A percentile compares a stretch with the other conserved stretches of the same genome.
These are phyloP conservation scores for Candida wancherniae DNA, from an alignment of 805 yeast genomes.

Conservation along the genomic window DNA sequence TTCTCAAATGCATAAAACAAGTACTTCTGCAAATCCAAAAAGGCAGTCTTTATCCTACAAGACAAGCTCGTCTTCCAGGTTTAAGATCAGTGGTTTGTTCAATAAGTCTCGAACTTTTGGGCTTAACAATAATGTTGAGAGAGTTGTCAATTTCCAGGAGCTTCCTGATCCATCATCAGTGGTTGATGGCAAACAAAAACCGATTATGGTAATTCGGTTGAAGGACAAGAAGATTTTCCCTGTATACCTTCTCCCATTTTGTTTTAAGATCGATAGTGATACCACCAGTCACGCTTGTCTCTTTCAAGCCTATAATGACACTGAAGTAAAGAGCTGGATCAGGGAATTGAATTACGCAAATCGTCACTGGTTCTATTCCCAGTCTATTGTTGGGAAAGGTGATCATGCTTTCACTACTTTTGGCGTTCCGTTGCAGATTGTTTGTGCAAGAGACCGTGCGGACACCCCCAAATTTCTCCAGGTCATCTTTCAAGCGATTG, in stretches of 20 bases:
- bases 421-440: constrained; percentile 77
- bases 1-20: not conserved
- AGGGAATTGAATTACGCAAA: constrained; percentile 42
- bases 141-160: constrained; percentile 46
- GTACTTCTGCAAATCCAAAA: constrained; percentile 22
- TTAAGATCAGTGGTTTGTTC: constrained; percentile 56
- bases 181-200: constrained; percentile 46
- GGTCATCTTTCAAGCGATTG: constrained; percentile 68
- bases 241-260: constrained; percentile 44
- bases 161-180: constrained; percentile 50
- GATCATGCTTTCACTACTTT: constrained; percentile 45
- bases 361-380: constrained; percentile 53
- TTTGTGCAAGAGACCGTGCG: constrained; percentile 68
- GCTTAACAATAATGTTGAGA: constrained; percentile 34
- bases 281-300: constrained; percentile 48
- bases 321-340: constrained; percentile 75
- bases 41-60: constrained; percentile 40
- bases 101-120: constrained; percentile 54
- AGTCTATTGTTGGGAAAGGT: constrained; percentile 24
- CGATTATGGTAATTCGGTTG: constrained; percentile 44
- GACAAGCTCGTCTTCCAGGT: constrained; percentile 35
- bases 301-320: constrained; percentile 60
- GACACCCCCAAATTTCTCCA: constrained; percentile 63
- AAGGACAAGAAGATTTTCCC: constrained; percentile 46
- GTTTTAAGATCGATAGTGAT: constrained; percentile 46